These are phyloP conservation scores for Lithospermum erythrorhizon DNA, from an alignment of 257 asterid species.

Conservation along the genomic window DNA sequence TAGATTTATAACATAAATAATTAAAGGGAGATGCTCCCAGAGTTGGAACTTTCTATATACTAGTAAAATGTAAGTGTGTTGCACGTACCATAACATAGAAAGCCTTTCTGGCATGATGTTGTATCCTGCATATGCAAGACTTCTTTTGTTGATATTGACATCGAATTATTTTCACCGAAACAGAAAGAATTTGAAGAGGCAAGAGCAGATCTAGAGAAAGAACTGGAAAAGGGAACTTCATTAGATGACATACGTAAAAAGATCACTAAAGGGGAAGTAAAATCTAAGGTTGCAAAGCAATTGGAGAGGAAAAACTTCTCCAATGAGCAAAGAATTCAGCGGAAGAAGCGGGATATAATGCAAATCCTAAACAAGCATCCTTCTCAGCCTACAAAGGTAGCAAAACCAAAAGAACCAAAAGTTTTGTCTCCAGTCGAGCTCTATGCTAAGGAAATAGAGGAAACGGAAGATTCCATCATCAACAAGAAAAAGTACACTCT, in stretches of 20 bases:
- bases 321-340: slow-evolving; percentile 48
- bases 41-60: too few species aligned
- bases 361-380: slow-evolving; percentile 49
- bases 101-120: not conserved
- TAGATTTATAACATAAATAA: not conserved
- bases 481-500: slow-evolving; percentile 47
- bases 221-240: slow-evolving; percentile 60
- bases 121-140: too few species aligned
- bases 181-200: slow-evolving; percentile 93
- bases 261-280: slow-evolving; percentile 54
- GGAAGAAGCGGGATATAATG: slow-evolving; percentile 71
- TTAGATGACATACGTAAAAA: slow-evolving; percentile 49
- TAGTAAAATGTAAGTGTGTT: too few species aligned
- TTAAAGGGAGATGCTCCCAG: not conserved
- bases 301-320: slow-evolving; percentile 23
- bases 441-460: slow-evolving; percentile 47
- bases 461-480: slow-evolving; percentile 37
- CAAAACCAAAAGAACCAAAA: slow-evolving; percentile 31
- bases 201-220: slow-evolving; percentile 65
- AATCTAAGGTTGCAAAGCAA: slow-evolving; percentile 54
- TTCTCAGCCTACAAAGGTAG: slow-evolving; percentile 28
- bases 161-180: slow-evolving; percentile 19
- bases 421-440: slow-evolving; percentile 46
- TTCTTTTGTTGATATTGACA: not conserved
- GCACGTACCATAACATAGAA: too few species aligned